phyloP scores from a whole-genome alignment of 164 flowering plant genomes.

The Annona cherimola region DNA sequence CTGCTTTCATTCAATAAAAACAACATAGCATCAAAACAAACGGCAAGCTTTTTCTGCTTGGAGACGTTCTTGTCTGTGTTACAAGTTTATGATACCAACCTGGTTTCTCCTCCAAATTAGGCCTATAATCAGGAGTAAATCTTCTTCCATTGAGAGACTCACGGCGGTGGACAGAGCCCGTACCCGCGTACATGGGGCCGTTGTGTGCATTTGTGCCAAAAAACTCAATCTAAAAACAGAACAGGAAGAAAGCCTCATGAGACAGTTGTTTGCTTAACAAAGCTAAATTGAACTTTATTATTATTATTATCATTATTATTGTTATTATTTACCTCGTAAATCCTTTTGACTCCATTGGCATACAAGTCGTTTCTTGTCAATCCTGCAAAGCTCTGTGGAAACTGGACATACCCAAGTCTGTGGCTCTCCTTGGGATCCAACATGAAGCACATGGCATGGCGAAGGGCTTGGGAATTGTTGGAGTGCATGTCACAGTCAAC shows the following conservation, averaged over 20 bases:
- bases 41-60: background rate
- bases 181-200: constrained; percentile 33
- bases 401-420: constrained; percentile 27
- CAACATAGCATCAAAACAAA: background rate
- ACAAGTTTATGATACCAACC: too few species aligned
- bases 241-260: background rate
- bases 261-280: background rate
- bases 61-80: background rate
- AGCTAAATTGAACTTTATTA: background rate
- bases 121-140: constrained; percentile 16
- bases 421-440: constrained; percentile 22
- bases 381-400: constrained; percentile 27
- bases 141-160: constrained; percentile 25
- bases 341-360: constrained; percentile 27
- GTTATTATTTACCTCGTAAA: constrained; percentile 18
- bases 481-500: constrained; percentile 35
- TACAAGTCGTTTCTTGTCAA: constrained; percentile 24
- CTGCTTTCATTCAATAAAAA: constrained; percentile 8
- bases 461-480: constrained; percentile 25
- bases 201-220: constrained; percentile 32
- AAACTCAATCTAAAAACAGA: constrained; percentile 17
- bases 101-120: constrained; percentile 5
- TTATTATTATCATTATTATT: background rate
- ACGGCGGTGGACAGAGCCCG: constrained; percentile 29
- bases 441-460: constrained; percentile 23